phyloP scores from a whole-genome alignment of 345 rosid species.

The Melastoma malabathricum region DNA sequence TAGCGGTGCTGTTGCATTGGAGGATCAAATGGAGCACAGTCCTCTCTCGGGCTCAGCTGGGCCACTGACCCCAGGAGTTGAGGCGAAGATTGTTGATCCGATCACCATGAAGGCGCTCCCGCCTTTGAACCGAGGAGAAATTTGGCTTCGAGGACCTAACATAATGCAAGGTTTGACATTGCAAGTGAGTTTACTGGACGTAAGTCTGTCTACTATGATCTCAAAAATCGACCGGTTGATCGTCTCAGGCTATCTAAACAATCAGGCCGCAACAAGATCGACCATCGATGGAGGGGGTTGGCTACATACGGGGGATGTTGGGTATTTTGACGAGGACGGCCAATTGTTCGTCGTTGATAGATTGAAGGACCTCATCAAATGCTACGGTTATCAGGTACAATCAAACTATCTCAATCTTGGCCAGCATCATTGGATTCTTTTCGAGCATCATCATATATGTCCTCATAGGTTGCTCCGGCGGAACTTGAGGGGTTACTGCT shows the following conservation, averaged over 20 bases:
- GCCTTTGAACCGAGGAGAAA: conserved; percentile 26
- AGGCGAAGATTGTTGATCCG: conserved; percentile 20
- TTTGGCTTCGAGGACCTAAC: conserved; percentile 35
- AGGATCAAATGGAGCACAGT: conserved; percentile 13
- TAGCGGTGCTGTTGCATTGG: conserved; percentile 19
- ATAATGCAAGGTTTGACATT: conserved; percentile 22
- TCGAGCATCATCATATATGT: too few relatives aligned
- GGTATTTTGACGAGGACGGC: conserved; percentile 36
- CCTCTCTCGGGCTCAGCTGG: conserved; percentile 24
- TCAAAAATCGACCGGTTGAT: too few relatives aligned
- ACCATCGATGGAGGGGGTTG: conserved; percentile 32
- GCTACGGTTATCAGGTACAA: conserved; percentile 34
- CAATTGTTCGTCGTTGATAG: conserved; percentile 31
- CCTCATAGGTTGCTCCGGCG: too few relatives aligned
- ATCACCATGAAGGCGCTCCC: conserved; percentile 22
- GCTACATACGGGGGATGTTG: conserved; percentile 41
- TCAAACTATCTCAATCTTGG: too few relatives aligned
- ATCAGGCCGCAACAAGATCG: conserved; percentile 26
- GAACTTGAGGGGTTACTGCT: too few relatives aligned
- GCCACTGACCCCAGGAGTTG: conserved; percentile 23
- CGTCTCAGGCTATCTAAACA: conserved; percentile 30
- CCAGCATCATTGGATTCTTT: too few relatives aligned
- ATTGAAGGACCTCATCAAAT: conserved; percentile 38
- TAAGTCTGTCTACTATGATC: too few relatives aligned
- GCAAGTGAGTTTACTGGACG: too few relatives aligned